These are phyloP conservation scores for Claviceps humidiphila DNA, from an alignment of 2,329 filamentous ascomycete genomes.

Conservation along the genomic window DNA sequence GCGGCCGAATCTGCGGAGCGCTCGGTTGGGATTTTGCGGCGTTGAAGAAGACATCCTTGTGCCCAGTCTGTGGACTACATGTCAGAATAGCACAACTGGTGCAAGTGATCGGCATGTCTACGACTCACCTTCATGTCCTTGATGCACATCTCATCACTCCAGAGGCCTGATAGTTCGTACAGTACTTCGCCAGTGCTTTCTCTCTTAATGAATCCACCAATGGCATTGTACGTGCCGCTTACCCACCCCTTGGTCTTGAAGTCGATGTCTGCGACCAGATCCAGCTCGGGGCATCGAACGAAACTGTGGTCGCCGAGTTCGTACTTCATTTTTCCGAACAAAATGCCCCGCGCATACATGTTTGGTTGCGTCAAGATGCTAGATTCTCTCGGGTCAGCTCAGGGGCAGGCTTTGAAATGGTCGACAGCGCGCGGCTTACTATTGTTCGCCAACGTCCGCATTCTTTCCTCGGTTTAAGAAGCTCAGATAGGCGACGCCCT, in stretches of 20 bases:
- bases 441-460: conserved; percentile 61
- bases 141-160: conserved; percentile 91
- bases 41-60: conserved; percentile 83
- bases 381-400: conserved; percentile 4
- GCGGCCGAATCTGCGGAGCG: conserved; percentile 57
- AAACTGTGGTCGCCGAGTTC: conserved; percentile 94
- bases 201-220: conserved; percentile 81
- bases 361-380: conserved; percentile 93
- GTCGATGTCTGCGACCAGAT: conserved; percentile 79
- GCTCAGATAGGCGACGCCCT: conserved; percentile 78
- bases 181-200: conserved; percentile 74
- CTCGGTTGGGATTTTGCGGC: conserved; percentile 66
- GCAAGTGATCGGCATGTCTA: neutral
- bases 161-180: conserved; percentile 85
- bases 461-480: conserved; percentile 65
- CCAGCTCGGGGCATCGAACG: conserved; percentile 78
- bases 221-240: conserved; percentile 88
- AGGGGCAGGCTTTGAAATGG: neutral
- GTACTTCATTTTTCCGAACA: conserved; percentile 99
- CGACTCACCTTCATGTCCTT: conserved; percentile 60
- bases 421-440: conserved; percentile 45
- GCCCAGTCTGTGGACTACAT: conserved; percentile 54
- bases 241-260: conserved; percentile 99
- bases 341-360: conserved; percentile 94
- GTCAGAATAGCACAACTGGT: neutral